Conservation (phyloP, 306 rosid species). For the Cyamopsis tetragonoloba region DNA sequence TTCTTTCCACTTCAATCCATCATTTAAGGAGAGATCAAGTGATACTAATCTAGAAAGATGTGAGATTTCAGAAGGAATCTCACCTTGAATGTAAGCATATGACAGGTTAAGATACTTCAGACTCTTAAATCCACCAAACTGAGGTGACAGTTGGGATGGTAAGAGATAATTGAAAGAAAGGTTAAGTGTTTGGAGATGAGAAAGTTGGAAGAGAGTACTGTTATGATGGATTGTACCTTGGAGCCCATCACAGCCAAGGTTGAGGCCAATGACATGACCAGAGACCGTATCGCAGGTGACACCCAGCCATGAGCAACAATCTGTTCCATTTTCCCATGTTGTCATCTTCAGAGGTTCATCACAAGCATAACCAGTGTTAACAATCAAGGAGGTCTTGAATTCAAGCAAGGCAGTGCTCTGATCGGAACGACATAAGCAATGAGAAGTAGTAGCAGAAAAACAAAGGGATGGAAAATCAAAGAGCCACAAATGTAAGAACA, state of each 20-base stretch:
- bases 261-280: neutral
- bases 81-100: neutral
- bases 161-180: neutral
- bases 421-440: neutral
- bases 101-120: neutral
- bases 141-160: neutral
- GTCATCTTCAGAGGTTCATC: neutral
- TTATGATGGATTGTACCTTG: neutral
- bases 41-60: neutral
- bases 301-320: neutral
- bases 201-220: neutral
- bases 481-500: neutral
- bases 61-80: neutral
- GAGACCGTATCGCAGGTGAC: neutral
- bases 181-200: neutral
- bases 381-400: neutral
- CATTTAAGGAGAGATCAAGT: neutral
- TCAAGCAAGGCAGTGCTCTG: slow-evolving; percentile 19
- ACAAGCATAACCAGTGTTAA: rapidly evolving
- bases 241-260: neutral
- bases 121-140: neutral
- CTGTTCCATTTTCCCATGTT: neutral
- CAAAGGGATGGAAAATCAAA: neutral
- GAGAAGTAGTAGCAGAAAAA: too few relatives aligned
- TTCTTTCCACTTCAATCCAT: neutral